Base-by-base conservation (phyloP, 768 basidiomycete genomes). In the Calocybe indica region DNA sequence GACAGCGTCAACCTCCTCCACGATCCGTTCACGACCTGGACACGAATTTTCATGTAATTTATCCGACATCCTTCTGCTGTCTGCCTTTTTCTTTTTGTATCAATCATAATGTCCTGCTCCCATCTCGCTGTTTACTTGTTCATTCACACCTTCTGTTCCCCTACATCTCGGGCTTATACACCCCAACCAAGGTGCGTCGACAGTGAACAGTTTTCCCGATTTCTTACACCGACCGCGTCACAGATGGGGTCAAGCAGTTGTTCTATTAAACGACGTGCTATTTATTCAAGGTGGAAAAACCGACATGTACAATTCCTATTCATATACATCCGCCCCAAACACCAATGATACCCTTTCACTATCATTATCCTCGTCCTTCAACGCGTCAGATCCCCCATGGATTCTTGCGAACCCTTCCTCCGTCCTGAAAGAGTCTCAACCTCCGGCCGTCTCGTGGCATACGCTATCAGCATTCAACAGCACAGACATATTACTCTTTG, bases 211-310 rank as follows among this genome's bases (percentile, higher is more conserved):
- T 22, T 22, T 22, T 22, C 22, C 22, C 22, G 22, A 4, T 22
- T 22, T 22, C 13, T 15, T 30, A 11, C 3, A 5, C 43, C 35
- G 14, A 40, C 43, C 8, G 36, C 28, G 28, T 29, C 7, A 32
- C 51, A 93, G 92, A 71, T 95, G 92, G 92, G 92, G 84, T 29
- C 89, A 91, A 53, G 86, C 88, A 5, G 67, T 71, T 1, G 75
- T 80, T 13, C 57, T 85, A 37, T 61, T 85, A 15, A 70, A 76
- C 56, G 72, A 79, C 52, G 70, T 71, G 8, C 69, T 94, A 37
- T 81, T 81, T 59, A 67, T 93, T 37, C 82, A 88, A 49, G 92
- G 92, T 34, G 92, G 92, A 41, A 82, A 89, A 61, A 84, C 82
- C 36, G 88, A 92, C 63, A 71, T 74, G 32, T 78, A 63, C 63